These are phyloP conservation scores for Exophiala sideris DNA, from an alignment of 2,329 filamentous ascomycete species.

Conservation along the genomic window DNA sequence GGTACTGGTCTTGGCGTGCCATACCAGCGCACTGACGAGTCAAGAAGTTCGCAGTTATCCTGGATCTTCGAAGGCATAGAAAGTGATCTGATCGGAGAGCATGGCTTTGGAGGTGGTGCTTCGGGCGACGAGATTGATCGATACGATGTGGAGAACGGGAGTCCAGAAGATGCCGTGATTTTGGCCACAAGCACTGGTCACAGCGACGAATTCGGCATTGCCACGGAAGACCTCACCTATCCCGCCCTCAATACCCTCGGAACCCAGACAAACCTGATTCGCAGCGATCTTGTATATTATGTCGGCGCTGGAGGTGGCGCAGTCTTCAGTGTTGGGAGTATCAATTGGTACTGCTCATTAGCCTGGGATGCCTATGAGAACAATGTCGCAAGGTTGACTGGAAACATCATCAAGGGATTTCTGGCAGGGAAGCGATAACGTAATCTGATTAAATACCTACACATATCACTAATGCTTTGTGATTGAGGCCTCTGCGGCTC, in stretches of 20 bases:
- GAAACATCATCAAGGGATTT: constrained; percentile 29
- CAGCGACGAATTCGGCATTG: constrained; percentile 25
- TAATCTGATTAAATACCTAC: no score
- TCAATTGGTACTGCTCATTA: constrained; percentile 31
- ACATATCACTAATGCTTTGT: no score
- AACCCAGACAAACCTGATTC: constrained; percentile 22
- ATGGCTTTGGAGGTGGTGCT: constrained; percentile 33
- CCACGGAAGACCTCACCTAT: constrained; percentile 19
- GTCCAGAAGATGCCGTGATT: constrained; percentile 31
- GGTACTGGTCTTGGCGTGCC: constrained; percentile 32
- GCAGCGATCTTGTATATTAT: constrained; percentile 30
- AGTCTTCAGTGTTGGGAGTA: constrained; percentile 31
- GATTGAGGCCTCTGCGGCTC: no score
- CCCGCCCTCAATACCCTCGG: constrained; percentile 29
- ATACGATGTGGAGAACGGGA: constrained; percentile 33
- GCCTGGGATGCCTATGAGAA: constrained; percentile 31
- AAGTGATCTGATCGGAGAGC: constrained; percentile 26
- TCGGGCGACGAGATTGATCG: constrained; percentile 39
- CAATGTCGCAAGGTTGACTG: constrained; percentile 29
- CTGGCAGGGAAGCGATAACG: neutral
- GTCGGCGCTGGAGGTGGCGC: constrained; percentile 27
- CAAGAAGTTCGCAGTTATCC: constrained; percentile 14
- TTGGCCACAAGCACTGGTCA: constrained; percentile 28
- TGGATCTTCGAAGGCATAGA: constrained; percentile 1
- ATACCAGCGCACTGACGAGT: constrained; percentile 25